Conservation (phyloP, 106 monocot species). For the Phalaenopsis aphrodite region DNA sequence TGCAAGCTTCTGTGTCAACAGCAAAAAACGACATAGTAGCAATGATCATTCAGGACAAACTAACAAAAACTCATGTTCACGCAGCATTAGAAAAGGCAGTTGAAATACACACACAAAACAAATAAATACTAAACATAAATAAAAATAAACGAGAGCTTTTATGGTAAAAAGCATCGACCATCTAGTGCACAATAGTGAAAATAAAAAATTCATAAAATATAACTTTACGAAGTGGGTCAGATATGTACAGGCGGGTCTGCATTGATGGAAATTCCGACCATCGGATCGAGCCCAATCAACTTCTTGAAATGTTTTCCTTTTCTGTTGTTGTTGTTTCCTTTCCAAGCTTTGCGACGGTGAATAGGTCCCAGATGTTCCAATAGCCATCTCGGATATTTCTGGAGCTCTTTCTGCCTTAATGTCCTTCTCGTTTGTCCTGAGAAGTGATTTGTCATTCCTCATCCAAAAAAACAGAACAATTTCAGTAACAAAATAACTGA, state of each 20-base stretch:
- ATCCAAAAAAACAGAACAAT: not conserved
- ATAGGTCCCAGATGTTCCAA: not conserved
- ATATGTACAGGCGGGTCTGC: slow-evolving; percentile 44
- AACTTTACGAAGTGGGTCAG: not conserved
- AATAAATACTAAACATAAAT: not conserved
- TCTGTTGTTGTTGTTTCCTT: slow-evolving; percentile 33
- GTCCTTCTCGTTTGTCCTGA: not conserved
- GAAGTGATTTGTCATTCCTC: not conserved
- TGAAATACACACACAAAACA: not conserved
- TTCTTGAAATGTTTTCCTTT: slow-evolving; percentile 27
- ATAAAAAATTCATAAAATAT: not conserved
- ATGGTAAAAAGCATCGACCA: not conserved
- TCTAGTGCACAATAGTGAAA: not conserved
- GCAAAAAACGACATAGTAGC: no score
- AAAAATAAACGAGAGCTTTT: not conserved
- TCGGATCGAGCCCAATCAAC: slow-evolving; percentile 44
- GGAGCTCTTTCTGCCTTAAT: not conserved
- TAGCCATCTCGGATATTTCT: not conserved
- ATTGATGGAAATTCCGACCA: slow-evolving; percentile 45
- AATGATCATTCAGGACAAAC: no score
- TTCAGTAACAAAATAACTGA: not conserved
- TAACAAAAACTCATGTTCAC: not conserved
- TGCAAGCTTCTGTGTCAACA: no score
- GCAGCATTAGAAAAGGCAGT: not conserved
- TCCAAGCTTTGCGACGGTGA: slow-evolving; percentile 10